Evolutionary conservation across 805 yeast species (phyloP), one percentile per base, ranked within the genome.

Genomic region (Saturnispora sekii): DNA sequence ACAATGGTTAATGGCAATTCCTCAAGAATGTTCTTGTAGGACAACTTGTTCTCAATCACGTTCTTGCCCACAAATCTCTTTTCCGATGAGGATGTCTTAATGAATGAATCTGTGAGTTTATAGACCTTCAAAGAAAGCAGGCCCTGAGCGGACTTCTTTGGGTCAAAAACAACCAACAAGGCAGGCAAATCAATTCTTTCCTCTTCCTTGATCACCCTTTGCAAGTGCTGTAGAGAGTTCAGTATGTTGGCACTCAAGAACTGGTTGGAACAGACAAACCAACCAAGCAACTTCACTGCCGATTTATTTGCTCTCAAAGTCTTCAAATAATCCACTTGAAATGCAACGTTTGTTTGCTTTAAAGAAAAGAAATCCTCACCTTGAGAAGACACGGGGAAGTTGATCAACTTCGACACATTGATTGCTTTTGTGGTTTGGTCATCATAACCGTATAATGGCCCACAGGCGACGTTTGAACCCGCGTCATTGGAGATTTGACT

Each of bases 371-470:
- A 53, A 53, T 78, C 83, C 52, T 81, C 86, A 32, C 21, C 44
- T 37, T 46, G 48, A n/a, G 41, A 44, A 11, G 40, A 31, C 30
- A 18, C 31, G 14, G 55, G 55, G 18, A 52, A 52, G 32, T 47
- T 40, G 16, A 51, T 49, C 6, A 46, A 68, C 53, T 80, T 81
- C 10, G 86, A 69, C 45, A 76, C 62, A 51, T 66, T 71, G 32
- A 74, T 67, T 10, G 67, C 63, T 45, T 73, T 75, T 7, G 53
- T 41, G 26, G 53, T 51, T 17, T 50, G 40, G 46, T 74, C 75
- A 58, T 81, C 86, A 48, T 80, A 68, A n/a, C 95, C 95, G 46
- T 79, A 75, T 44, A 85, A 68, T 33, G 86, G 79, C 16, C 95
- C 95, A 28, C 80, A 69, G 48, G 73, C 80, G 26, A 77, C 65